Conservation (phyloP, 78 protist genomes). For the Anaeramoeba ignava region DNA sequence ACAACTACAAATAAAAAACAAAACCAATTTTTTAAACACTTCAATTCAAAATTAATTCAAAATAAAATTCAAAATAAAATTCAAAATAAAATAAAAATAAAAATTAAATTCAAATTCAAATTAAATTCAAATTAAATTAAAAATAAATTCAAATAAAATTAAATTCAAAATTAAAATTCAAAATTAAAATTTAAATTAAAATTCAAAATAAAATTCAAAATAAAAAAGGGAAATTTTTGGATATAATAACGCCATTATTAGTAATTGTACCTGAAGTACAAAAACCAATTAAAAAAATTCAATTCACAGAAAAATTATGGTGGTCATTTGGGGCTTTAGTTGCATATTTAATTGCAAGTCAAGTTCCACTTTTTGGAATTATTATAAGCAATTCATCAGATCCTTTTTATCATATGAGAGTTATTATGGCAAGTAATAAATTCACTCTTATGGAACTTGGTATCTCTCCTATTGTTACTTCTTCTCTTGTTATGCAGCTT, state of each 20-base stretch:
- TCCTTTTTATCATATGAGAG: conserved; percentile 98
- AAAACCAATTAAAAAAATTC: conserved; percentile 68
- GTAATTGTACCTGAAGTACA: conserved; percentile 91
- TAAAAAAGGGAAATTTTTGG: conserved; percentile 36
- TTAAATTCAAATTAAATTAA: too few relatives aligned
- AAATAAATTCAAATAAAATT: too few relatives aligned
- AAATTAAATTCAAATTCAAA: too few relatives aligned
- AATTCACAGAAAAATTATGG: conserved; percentile 68
- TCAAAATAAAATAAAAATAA: too few relatives aligned
- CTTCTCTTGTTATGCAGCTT: conserved; percentile 65
- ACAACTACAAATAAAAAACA: too few relatives aligned
- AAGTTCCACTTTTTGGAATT: conserved; percentile 91
- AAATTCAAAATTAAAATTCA: too few relatives aligned
- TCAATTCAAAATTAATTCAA: too few relatives aligned
- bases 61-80: too few relatives aligned
- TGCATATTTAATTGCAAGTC: conserved; percentile 93
- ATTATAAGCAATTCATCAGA: conserved; percentile 60
- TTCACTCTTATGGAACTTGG: conserved; percentile 99
- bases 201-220: too few relatives aligned
- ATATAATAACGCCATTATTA: conserved; percentile 81
- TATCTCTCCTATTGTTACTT: conserved; percentile 93
- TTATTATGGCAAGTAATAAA: conserved; percentile 96
- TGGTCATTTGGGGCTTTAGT: conserved; percentile 89
- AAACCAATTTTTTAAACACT: too few relatives aligned
- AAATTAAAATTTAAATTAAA: too few relatives aligned